Evolutionary conservation across 371 early-diverging fungal species (phyloP), one percentile per base, ranked within the genome.

Genomic region (Mortierella sp.): DNA sequence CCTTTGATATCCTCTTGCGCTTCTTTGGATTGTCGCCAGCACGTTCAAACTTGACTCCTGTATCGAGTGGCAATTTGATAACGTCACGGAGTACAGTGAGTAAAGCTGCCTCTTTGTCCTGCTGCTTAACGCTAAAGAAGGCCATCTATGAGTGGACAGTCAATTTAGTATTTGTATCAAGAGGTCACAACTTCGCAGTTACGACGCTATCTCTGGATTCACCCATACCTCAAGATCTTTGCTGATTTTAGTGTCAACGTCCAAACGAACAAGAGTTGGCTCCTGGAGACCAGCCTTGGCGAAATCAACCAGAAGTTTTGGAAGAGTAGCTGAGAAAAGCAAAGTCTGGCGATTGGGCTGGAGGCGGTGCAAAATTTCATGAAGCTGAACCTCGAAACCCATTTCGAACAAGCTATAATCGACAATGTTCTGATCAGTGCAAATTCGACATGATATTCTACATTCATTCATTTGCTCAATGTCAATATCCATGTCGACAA

Each of bases 311-410:
- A 98, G 83, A 61, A 92, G 88, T 76, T 93, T 94, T 43, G 98
- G 98, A 11, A 98, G 87, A 6, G 99, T 98, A 4, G 99, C 99
- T 33, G 98, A 98, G 77, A 98, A 98, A 48, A 98, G 86, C 21
- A 96, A 72, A 0, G 98, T 97, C 82, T 98, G 98, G 40, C 99
- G 93, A 55, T 85, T 86, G 4, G 90, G 84, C 8, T 97, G 97
- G 52, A 98, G 84, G 38, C 95, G 90, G 68, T 89, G 88, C 66
- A 97, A 77, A 76, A 99, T 95, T 81, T 97, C 97, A 62, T 94
- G 93, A 58, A 99, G 83, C 75, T 98, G 98, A n/a, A 95, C 94
- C 7, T 94, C 94, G 80, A 99, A 99, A 57, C 99, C 99, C 88
- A 97, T 92, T 86, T 99, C 99, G 82, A 99, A 97, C 60, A 99